phyloP scores from a whole-genome alignment of 371 early-diverging fungal species.

The Massospora cicadina region DNA sequence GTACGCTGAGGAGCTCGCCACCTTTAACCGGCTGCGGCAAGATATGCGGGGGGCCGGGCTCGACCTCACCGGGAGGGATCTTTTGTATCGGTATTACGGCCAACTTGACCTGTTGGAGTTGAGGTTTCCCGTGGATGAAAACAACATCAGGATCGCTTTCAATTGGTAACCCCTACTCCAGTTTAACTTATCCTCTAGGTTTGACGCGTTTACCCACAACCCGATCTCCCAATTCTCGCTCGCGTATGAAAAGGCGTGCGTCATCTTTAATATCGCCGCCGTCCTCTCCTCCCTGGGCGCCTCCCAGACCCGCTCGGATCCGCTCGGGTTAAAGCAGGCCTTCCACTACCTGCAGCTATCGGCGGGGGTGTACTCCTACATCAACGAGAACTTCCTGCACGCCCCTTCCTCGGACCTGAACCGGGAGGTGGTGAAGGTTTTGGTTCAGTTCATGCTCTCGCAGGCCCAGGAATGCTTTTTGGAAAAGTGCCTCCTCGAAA shows the following conservation, averaged over 20 bases:
- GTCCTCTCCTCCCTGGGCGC: conserved; percentile 50
- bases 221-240: conserved; percentile 62
- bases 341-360: conserved; percentile 82
- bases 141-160: conserved; percentile 68
- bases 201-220: conserved; percentile 59
- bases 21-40: conserved; percentile 78
- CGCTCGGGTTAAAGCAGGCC: conserved; percentile 54
- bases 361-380: conserved; percentile 80
- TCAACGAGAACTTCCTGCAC: conserved; percentile 92
- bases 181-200: conserved; percentile 26
- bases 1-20: conserved; percentile 60
- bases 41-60: conserved; percentile 87
- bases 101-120: conserved; percentile 88
- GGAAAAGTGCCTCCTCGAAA: conserved; percentile 66
- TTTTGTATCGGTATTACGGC: conserved; percentile 86
- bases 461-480: conserved; percentile 91
- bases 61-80: conserved; percentile 77
- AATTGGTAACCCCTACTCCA: conserved; percentile 43
- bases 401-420: conserved; percentile 84
- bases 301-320: conserved; percentile 49
- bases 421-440: conserved; percentile 64
- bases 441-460: conserved; percentile 71
- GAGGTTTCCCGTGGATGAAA: conserved; percentile 81
- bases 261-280: conserved; percentile 85
- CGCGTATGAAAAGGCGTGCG: conserved; percentile 90